phyloP scores from a whole-genome alignment of 257 asterid species.

The Primulina huaijiensis region DNA sequence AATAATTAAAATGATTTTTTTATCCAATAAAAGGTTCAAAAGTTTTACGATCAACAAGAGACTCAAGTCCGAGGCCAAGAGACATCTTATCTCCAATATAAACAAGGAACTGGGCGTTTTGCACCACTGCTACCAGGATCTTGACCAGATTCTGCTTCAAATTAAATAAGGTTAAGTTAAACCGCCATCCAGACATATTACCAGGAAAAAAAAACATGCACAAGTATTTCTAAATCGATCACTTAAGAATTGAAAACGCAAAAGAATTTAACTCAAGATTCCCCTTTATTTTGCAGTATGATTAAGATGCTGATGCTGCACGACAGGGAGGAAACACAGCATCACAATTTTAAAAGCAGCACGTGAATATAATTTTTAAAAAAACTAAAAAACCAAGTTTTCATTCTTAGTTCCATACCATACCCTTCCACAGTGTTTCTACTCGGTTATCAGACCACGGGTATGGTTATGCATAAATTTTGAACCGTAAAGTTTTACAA shows the following conservation, averaged over 20 bases:
- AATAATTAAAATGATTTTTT: constrained; percentile 1
- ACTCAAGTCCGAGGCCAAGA: constrained; percentile 68
- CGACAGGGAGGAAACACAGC: background rate
- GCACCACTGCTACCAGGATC: constrained; percentile 14
- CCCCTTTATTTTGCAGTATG: background rate
- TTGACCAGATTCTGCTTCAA: constrained; percentile 22
- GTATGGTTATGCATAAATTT: background rate
- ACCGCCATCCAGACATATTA: background rate
- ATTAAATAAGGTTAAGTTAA: constrained; percentile 17
- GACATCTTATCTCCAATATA: constrained; percentile 40
- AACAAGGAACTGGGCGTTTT: constrained; percentile 7
- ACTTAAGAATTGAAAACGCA: background rate
- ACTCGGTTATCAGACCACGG: background rate
- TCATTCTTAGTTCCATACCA: constrained; percentile 13
- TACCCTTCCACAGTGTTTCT: background rate
- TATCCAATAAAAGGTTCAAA: constrained; percentile 16
- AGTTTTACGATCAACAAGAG: constrained; percentile 74
- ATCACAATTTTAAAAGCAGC: background rate
- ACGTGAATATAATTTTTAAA: background rate
- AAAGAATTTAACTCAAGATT: background rate
- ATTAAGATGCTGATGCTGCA: background rate
- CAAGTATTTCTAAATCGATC: background rate
- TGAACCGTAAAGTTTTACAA: too few species aligned
- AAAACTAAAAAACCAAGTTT: constrained; percentile 1
- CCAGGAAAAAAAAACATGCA: background rate